Base-by-base conservation (phyloP, 345 rosid species). In the Aquilaria yunnanensis region DNA sequence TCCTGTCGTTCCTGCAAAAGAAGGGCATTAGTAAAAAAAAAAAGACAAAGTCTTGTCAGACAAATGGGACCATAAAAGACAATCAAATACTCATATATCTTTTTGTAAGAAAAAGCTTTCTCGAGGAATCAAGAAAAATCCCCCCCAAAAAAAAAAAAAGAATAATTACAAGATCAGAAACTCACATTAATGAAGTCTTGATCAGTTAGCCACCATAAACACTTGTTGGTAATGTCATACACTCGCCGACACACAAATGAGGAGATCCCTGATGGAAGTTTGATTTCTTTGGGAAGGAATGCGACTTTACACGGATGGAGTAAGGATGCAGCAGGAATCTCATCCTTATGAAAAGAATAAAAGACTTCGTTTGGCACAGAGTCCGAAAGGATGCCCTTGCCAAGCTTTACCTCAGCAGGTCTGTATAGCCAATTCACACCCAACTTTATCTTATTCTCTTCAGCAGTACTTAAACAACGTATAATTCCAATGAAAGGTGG, bases 131-230 rank as follows among this genome's bases (percentile, higher is more conserved):
- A 37, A 37, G 43, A 37, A 37, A 37, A 37, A 37, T 37, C 7
- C 5, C 43, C 7, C 5, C 43, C 3, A 12, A 54, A 53, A 45
- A 30, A 3, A 8, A 12, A 62, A 9, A n/a, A 14, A 6, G 1
- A 23, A 23, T 23, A 23, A 23, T 23, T 56, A 45, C 23, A 54
- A 48, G 57, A 16, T 14, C 13, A 31, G 54, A 47, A 59, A 78
- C 92, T 83, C 80, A 93, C 98, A 86, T 86, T 74, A 61, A 82
- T 85, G 75, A 84, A 86, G 67, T 90, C 78, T 81, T 82, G 86
- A 80, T 94, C 99, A 59, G 95, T 94, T 63, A 90, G 81, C 97
- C 99, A 94, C 95, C 99, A 88, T 70, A 90, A 69, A 76, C 95
- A 67, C 66, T 77, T 70, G 71, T 86, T 85, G 3, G 62, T 68